These are phyloP conservation scores for Fagus crenata DNA, from an alignment of 306 rosid genomes.

Conservation along the genomic window DNA sequence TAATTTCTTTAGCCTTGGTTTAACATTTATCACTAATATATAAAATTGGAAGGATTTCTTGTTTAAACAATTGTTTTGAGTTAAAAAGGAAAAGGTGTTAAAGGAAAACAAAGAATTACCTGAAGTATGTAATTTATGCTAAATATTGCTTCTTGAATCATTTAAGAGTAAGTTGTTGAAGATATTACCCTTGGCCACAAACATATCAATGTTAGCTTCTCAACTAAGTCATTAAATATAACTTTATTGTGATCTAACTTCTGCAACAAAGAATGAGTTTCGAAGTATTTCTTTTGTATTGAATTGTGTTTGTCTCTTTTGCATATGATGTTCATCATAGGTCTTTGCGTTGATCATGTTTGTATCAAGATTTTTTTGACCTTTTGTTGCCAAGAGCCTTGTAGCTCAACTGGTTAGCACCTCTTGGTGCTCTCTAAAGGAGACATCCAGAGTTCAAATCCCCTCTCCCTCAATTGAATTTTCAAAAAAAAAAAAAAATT, in stretches of 20 bases:
- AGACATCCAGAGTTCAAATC: no score
- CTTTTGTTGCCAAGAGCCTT: no score
- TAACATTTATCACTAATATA: neutral
- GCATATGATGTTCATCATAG: neutral
- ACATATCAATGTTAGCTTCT: neutral
- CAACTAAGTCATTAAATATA: constrained; percentile 8
- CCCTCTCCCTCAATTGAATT: no score
- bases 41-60: constrained; percentile 1
- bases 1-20: constrained; percentile 33
- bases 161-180: constrained; percentile 6
- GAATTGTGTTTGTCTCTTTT: neutral
- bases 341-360: neutral
- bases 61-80: constrained; percentile 8
- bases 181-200: neutral
- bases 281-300: neutral
- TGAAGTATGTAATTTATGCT: constrained; percentile 13
- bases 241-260: neutral
- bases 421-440: no score
- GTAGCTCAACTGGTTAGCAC: no score
- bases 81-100: constrained; percentile 5
- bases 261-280: constrained; percentile 11
- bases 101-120: neutral
- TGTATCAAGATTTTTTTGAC: neutral
- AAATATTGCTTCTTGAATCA: constrained; percentile 4
- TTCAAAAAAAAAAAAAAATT: no score